A percentile compares a stretch with the other conserved stretches of the same genome.
Evolutionary conservation across 2,329 filamentous ascomycete species (phyloP).

Genomic region (Xylaria sp.): DNA sequence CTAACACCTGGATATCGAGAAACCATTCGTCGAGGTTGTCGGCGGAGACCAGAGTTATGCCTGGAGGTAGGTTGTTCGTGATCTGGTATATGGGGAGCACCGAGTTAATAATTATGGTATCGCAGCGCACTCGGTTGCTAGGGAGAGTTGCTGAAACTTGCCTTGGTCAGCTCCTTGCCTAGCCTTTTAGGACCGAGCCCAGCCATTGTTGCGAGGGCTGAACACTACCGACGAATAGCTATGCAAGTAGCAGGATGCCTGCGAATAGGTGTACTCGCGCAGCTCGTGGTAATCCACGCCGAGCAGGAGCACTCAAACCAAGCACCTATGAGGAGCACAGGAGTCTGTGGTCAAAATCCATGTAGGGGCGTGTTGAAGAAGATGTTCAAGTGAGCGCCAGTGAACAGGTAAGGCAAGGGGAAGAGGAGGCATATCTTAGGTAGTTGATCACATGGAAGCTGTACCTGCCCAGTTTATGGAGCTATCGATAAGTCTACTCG

Average conservation of each 20-base stretch:
- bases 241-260: constrained; percentile 7
- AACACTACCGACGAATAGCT: constrained; percentile 17
- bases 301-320: constrained; percentile 10
- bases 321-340: constrained; percentile 32
- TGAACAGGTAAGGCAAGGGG: constrained; percentile 11
- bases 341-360: constrained; percentile 29
- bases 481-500: constrained; percentile 28
- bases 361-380: constrained; percentile 21
- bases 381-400: background rate
- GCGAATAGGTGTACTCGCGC: constrained; percentile 15
- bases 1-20: constrained; percentile 90
- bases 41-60: constrained; percentile 82
- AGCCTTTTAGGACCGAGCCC: constrained; percentile 67
- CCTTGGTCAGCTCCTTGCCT: constrained; percentile 69
- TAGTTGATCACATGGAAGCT: constrained; percentile 27
- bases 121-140: constrained; percentile 13
- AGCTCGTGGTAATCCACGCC: background rate
- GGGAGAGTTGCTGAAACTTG: constrained; percentile 44
- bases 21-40: constrained; percentile 91
- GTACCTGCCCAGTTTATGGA: constrained; percentile 1
- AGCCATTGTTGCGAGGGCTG: constrained; percentile 47
- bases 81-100: constrained; percentile 56
- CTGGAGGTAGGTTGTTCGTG: constrained; percentile 67
- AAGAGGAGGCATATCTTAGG: constrained; percentile 13
- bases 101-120: constrained; percentile 13